phyloP scores from a whole-genome alignment of 2,329 filamentous ascomycete species.

The Xylaria arbuscula region DNA sequence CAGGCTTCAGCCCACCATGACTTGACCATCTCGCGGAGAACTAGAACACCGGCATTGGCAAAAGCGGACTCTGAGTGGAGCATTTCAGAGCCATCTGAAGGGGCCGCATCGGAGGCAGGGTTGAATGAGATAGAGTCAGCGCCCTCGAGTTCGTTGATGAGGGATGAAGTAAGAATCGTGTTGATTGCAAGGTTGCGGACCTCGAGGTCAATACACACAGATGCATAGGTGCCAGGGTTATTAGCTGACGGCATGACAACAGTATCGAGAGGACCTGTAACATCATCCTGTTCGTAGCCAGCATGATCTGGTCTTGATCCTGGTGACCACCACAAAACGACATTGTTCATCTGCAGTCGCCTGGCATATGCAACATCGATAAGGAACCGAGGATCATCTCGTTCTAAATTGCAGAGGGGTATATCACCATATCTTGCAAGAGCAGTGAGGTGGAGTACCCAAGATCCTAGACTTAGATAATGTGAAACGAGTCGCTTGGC shows the following conservation, averaged over 20 bases:
- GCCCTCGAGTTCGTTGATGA: slow-evolving; percentile 96
- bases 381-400: slow-evolving; percentile 91
- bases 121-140: slow-evolving; percentile 89
- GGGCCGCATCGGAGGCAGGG: slow-evolving; percentile 71
- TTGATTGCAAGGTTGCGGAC: slow-evolving; percentile 97
- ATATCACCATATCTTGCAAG: slow-evolving; percentile 93
- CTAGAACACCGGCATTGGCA: slow-evolving; percentile 87
- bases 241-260: slow-evolving; percentile 95
- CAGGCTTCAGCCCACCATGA: slow-evolving; percentile 98
- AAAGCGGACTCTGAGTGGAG: slow-evolving; percentile 91
- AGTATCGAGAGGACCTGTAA: slow-evolving; percentile 82
- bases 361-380: slow-evolving; percentile 97
- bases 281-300: slow-evolving; percentile 93
- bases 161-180: slow-evolving; percentile 93
- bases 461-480: slow-evolving; percentile 91
- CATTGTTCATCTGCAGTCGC: slow-evolving; percentile 87
- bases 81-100: slow-evolving; percentile 72
- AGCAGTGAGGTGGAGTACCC: slow-evolving; percentile 88
- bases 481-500: slow-evolving; percentile 87
- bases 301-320: slow-evolving; percentile 91
- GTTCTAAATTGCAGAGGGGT: slow-evolving; percentile 93
- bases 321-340: slow-evolving; percentile 96
- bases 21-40: slow-evolving; percentile 98
- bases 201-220: slow-evolving; percentile 94
- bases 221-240: slow-evolving; percentile 91